phyloP scores from a whole-genome alignment of 1,139 yeast genomes.

The Arxiozyma telluris region DNA sequence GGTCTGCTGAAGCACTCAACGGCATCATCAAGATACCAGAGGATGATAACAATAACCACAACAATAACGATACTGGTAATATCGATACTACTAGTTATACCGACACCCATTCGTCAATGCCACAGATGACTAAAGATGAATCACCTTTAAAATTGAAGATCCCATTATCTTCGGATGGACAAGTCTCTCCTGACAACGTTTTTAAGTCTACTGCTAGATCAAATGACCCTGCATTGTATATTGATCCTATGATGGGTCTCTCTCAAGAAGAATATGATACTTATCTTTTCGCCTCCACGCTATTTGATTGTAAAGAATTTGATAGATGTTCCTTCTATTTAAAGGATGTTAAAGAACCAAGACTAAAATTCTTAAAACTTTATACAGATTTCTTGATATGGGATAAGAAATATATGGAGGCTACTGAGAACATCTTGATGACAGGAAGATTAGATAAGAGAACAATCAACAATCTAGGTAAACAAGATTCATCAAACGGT shows the following conservation, averaged over 20 bases:
- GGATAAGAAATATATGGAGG: conserved; percentile 67
- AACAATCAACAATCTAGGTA: conserved; percentile 4
- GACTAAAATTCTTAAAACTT: conserved; percentile 53
- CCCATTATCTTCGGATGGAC: not conserved
- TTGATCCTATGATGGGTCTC: conserved; percentile 6
- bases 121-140: conserved; percentile 14
- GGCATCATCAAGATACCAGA: conserved; percentile 31
- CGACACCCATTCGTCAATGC: conserved; percentile 5
- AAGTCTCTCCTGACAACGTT: not conserved
- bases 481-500: conserved; percentile 4
- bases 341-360: conserved; percentile 43
- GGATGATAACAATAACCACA: not conserved
- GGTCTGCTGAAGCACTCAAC: conserved; percentile 74
- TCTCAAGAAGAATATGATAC: conserved; percentile 36
- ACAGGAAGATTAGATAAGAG: conserved; percentile 17
- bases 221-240: not conserved
- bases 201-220: not conserved
- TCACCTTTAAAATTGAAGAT: not conserved
- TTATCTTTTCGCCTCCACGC: conserved; percentile 56
- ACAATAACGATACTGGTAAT: not conserved
- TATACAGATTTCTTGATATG: conserved; percentile 66
- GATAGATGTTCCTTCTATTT: conserved; percentile 64
- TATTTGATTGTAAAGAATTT: conserved; percentile 79
- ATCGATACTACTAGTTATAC: conserved; percentile 6
- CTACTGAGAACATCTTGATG: conserved; percentile 52